Evolutionary conservation across 768 basidiomycete genomes (phyloP), one percentile per base, ranked within the genome.

Genomic region (Trametes cinnabarina): DNA sequence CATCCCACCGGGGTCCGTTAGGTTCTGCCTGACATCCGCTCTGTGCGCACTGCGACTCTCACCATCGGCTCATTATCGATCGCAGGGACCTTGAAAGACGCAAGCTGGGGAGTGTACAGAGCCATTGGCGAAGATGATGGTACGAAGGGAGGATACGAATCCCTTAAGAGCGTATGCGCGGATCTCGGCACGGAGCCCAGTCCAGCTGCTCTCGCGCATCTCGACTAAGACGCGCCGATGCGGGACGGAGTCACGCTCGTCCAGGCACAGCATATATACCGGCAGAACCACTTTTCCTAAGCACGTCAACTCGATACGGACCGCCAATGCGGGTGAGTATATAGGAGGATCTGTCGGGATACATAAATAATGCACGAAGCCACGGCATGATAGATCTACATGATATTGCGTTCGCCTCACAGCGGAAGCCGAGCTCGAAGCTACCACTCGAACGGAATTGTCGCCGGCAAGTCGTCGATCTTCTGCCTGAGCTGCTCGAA

Each of bases 21-120:
- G 44, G n/a, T n/a, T n/a, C 14, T 46, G 9, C 23, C 14, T 4
- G 44, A 46, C 17, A 11, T 35, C 7, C 22, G 41, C 49, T 5
- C 26, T 25, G 14, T 14, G 37, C 12, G 6, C 12, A n/a, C 39
- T 43, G 69, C 79, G 25, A 12, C n/a, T 48, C 65, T 66, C 65
- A 92, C 92, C 90, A 98, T 89, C 40, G 92, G 90, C 75, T 98
- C 97, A 86, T 99, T 99, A 55, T 89, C 82, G 68, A 94, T 79
- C 22, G 73, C 77, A 20, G 96, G 96, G 56, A 93, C 82, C 70
- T 87, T 88, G 85, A 95, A 97, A 4, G 83, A 65, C 19, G 91
- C 94, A 46, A 96, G 86, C 67, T 90, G 88, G 46, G 90, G 84
- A 54, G 80, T 81, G 40, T 48, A 61, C 22, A 42, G 15, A 34